Base-by-base conservation (phyloP, 495 filamentous ascomycete genomes). In the Penicillium manginii region DNA sequence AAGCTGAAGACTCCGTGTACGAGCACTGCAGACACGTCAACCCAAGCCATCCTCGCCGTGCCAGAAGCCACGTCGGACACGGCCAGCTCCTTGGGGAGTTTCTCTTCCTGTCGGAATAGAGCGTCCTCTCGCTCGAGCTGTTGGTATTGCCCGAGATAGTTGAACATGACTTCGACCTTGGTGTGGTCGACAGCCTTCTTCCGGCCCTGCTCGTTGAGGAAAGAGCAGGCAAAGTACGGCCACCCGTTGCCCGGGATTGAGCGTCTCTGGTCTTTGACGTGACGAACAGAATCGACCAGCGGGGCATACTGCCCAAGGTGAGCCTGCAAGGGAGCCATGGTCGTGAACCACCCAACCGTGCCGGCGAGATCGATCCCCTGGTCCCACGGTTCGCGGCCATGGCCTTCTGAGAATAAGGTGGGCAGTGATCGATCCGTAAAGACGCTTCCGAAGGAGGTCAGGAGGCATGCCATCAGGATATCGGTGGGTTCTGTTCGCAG, bases 91-190 rank as follows among this genome's bases (percentile, higher is more conserved):
- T 50, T 71, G 72, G 1, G 72, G 69, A 32, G 77, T 67, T 58
- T 79, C 78, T 26, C 77, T 77, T 8, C 73, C 79, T 71, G 80
- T 54, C 84, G 81, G 61, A 90, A 81, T 0, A 91, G 72, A 6
- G 83, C 81, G 50, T 86, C 85, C 19, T 81, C 74, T 23, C 83
- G 77, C 68, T 88, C 84, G 0, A 90, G 63, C 55, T 86, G 82
- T 50, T 87, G 85, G 58, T 85, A 75, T n/a, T 84, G 78, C 0
- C 86, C 88, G 10, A 86, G 77, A 58, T 91, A 90, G 61, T 87
- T 89, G 68, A 91, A 89, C 2, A 83, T 82, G 35, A 91, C 81
- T 69, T 91, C 89, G 58, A 90, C 81, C 6, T 86, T 87, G 68
- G 76, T 83, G 2, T 81, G 82, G n/a, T 76, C 66, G 21, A 64